Evolutionary conservation across 352 stramenopile species (phyloP), one percentile per base, ranked within the genome.

Genomic region (Phytophthora chlamydospora): DNA sequence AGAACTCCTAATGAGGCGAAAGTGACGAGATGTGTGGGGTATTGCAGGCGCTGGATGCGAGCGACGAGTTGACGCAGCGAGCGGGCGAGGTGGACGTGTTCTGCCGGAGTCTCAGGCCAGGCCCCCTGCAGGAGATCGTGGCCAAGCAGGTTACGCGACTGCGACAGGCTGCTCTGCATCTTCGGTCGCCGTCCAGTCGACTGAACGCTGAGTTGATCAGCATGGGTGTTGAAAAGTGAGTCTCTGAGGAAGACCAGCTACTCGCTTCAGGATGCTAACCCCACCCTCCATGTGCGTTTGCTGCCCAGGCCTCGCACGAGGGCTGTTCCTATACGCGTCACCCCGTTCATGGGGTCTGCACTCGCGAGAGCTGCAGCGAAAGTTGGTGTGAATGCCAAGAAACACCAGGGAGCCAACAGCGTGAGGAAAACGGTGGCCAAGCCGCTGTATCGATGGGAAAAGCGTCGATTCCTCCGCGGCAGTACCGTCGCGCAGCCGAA

Each of bases 371-470:
- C 56, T 61, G 66, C 53, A 44, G 44, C 55, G 3, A 69, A 50
- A 36, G 44, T 59, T 53, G 39, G 63, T 14, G 29, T 55, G 33
- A 56, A 62, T 46, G 58, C 71, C 7, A 75, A 64, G 44, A 85
- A 79, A 24, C 71, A 84, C 43, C 53, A 75, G 13, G 55, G 65
- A 7, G 57, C 66, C 13, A 72, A 56, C 24, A 73, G 69, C 16
- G 34, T 68, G 1, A 62, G 67, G 21, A 70, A 66, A 56, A 32
- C 47, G 32, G 54, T 12, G 24, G 43, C 47, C 19, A 88, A 88
- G 44, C 76, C 79, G 1, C 75, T 86, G 13, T 88, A 88, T 40
- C 71, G 71, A 27, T 88, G 79, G 79, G 79, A 88, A 38, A 79
- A 74, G 35, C 66, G 76, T 13, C 65, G 52, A 13, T 63, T 59